Base-by-base conservation (phyloP, 495 filamentous ascomycete genomes). In the Trichoderma gamsii region DNA sequence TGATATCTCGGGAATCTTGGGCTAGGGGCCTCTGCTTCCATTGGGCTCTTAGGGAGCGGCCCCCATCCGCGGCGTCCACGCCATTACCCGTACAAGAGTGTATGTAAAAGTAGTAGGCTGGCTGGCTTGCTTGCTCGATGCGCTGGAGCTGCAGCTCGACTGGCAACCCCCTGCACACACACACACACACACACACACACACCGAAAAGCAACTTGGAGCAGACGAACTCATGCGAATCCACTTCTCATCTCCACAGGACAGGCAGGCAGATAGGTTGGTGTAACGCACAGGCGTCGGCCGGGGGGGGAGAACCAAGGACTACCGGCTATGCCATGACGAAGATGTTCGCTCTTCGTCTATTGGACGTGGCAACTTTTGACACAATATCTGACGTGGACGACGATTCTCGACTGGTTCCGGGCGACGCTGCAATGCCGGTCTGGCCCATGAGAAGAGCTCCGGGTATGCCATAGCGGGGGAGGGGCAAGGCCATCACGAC, bases 101-200 rank as follows among this genome's bases (percentile, higher is more conserved):
- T n/a, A 23, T 52, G n/a, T n/a, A 4, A 1, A 21, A 51, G 46
- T 18, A 52, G n/a, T n/a, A n/a, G n/a, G n/a, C n/a, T n/a, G n/a
- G n/a, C n/a, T n/a, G 56, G 56, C 27, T 32, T 61, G 56, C 56
- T 61, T 61, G 56, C 56, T 12, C 16, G 27, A 61, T 61, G 56
- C 27, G 56, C 9, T 61, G 56, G 25, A 61, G 56, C 23, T 27
- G 56, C 56, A 29, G 25, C 56, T 29, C 56, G 56, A 25, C 56
- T 61, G 27, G 23, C 27, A 25, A 32, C 56, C 23, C 56, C 23
- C 25, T 32, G 56, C 56, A 61, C 56, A 49, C 44, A 49, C 44
- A 61, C 56, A 61, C 56, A 49, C 44, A 61, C 56, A 61, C 56
- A n/a, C 56, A 61, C 56, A 49, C 44, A 49, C 44, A 61, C 56